A percentile compares a stretch with the other conserved stretches of the same genome.
Conservation (phyloP, 495 filamentous ascomycete genomes). For the Penicillium ucsense region DNA sequence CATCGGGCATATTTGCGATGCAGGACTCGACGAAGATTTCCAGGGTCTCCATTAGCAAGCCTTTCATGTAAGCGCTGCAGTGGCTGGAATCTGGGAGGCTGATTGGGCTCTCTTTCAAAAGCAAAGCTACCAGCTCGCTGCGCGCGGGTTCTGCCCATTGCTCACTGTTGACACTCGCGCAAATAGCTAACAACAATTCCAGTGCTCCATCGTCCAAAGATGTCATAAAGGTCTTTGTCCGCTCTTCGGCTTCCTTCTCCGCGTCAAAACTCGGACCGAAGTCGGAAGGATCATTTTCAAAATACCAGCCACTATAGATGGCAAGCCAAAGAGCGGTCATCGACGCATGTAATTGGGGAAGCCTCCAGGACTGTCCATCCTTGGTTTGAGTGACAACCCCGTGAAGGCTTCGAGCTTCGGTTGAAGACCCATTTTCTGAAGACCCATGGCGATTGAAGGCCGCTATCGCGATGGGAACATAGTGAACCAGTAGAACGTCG, state of each 20-base stretch:
- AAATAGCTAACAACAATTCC: slow-evolving; percentile 78
- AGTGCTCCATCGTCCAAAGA: slow-evolving; percentile 85
- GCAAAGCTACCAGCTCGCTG: slow-evolving; percentile 59
- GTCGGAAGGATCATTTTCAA: slow-evolving; percentile 51
- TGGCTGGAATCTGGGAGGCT: slow-evolving; percentile 50
- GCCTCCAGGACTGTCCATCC: slow-evolving; percentile 56
- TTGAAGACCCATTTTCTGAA: slow-evolving; percentile 51
- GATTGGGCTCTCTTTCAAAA: slow-evolving; percentile 66
- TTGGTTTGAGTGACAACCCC: slow-evolving; percentile 49
- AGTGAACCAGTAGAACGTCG: slow-evolving; percentile 62
- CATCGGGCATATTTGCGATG: slow-evolving; percentile 89
- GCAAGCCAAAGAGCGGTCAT: slow-evolving; percentile 74
- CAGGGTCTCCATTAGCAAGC: slow-evolving; percentile 64
- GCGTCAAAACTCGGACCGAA: slow-evolving; percentile 47
- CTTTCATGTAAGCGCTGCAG: slow-evolving; percentile 55
- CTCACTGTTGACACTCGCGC: slow-evolving; percentile 61
- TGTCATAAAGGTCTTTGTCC: slow-evolving; percentile 60
- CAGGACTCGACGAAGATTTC: slow-evolving; percentile 83
- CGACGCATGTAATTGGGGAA: slow-evolving; percentile 67
- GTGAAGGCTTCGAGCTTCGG: slow-evolving; percentile 60
- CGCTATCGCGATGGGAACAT: slow-evolving; percentile 65
- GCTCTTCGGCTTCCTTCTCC: slow-evolving; percentile 55
- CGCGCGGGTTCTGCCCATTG: slow-evolving; percentile 79
- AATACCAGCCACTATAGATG: slow-evolving; percentile 83
- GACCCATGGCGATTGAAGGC: slow-evolving; percentile 68